Base-by-base conservation (phyloP, 106 monocot species). In the Platanthera zijinensis region DNA sequence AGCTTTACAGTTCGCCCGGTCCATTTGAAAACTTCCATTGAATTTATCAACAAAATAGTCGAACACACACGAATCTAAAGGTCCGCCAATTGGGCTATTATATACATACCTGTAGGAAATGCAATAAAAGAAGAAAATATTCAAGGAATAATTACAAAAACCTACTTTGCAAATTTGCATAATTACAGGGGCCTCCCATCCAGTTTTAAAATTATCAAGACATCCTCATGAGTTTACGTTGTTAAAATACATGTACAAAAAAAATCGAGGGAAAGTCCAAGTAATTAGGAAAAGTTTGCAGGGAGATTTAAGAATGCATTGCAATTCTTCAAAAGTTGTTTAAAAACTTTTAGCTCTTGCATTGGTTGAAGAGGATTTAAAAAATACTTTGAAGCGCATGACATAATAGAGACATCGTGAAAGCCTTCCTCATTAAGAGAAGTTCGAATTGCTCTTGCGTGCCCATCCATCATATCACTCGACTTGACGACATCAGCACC, bases 381-480 rank as follows among this genome's bases (percentile, higher is more conserved):
- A 32, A 53, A 57, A 71, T 88, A 97, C 97, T 97, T 97, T 83
- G 97, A 94, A 22, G 97, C 92, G 81, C 94, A 97, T 47, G 94
- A 97, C 97, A 97, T 97, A 72, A 97, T 97, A 32, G 88, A 92
- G 25, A 97, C 97, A 85, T 97, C 89, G 57, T 88, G 76, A 76
- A 97, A 97, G 4, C 94, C 94, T 88, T 94, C 97, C 50, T 86
- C 62, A 86, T 97, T 94, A 10, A 97, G 84, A 57, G 93, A 91
- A 51, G 47, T 83, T 46, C 97, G 82, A 74, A 97, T 89, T 62
- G 97, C 94, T 67, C 76, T 88, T 75, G 94, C 72, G 64, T 94
- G 91, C 9, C 97, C n/a, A n/a, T n/a, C n/a, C n/a, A n/a, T n/a
- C 97, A 97, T 97, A 83, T 97, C 97, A 78, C 97, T 97, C 7